Conservation (phyloP, 257 asterid species). For the Lycium ferocissimum region DNA sequence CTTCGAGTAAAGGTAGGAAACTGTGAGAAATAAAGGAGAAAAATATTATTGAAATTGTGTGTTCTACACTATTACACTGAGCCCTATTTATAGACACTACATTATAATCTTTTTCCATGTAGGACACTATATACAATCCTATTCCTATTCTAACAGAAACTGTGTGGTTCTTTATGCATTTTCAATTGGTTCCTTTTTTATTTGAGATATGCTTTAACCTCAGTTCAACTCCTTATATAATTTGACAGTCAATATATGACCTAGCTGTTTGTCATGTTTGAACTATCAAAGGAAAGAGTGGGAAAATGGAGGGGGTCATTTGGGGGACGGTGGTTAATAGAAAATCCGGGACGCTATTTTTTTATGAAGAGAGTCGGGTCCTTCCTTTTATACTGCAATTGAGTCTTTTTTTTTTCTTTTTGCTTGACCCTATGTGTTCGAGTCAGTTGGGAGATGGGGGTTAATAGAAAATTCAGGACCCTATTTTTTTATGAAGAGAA, state of each 20-base stretch:
- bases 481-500: background rate
- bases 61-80: too few species aligned
- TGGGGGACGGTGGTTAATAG: background rate
- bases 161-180: background rate
- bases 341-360: background rate
- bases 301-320: background rate
- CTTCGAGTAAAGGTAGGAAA: constrained; percentile 85
- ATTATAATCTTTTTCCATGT: too few species aligned
- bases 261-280: background rate
- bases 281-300: background rate
- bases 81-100: too few species aligned
- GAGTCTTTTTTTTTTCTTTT: background rate
- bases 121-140: too few species aligned
- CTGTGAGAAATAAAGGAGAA: too few species aligned
- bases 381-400: background rate
- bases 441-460: background rate
- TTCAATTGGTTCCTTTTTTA: background rate
- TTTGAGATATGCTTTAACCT: background rate
- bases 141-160: too few species aligned
- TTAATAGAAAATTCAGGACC: background rate
- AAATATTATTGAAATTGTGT: too few species aligned
- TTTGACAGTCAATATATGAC: background rate
- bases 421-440: background rate
- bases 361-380: background rate
- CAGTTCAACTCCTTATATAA: background rate